Evolutionary conservation across 306 rosid genomes (phyloP), one percentile per base, ranked within the genome.

Genomic region (Vigna unguiculata): DNA sequence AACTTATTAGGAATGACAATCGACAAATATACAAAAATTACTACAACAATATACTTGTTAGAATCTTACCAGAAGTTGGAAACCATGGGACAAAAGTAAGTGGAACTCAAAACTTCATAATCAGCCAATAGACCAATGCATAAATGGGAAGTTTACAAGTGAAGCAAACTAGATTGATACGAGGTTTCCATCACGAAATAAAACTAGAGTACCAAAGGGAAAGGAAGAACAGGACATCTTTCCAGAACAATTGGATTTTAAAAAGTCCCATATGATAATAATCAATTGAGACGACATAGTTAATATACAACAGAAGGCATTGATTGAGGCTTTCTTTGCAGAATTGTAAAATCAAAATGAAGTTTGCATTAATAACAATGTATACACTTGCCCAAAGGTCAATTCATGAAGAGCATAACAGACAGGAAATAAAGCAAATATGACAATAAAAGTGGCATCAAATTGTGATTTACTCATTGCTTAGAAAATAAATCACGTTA

Each of bases 381-480:
- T 49, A 24, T 40, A 19, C 24, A 62, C 40, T 40, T 24, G 34
- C 6, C n/a, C 77, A 47, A 57, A 48, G 5, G n/a, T 38, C 49
- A 58, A 57, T 57, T 55, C 57, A 80, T 36, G 49, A 55, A 43
- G 70, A 61, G 49, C 47, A 66, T 17, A 41, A 66, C 49, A 49
- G 12, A 21, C 25, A 69, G 46, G 14, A 75, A 69, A 69, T 17
- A 53, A 28, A 46, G 16, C 9, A 14, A 60, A 68, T 48, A 25
- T 21, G 43, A 32, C 34, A 78, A 3, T 21, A 38, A 60, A 71
- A 53, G 28, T 7, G 53, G 85, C 70, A 77, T 53, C 25, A 62
- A 76, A 13, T 32, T 20, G 69, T 59, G 46, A 15, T 17, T 61
- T 75, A 76, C 32, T 70, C 64, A 52, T 9, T 57, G 36, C 17